Evolutionary conservation across 306 rosid genomes (phyloP).

Genomic region (Begonia peltatifolia): DNA sequence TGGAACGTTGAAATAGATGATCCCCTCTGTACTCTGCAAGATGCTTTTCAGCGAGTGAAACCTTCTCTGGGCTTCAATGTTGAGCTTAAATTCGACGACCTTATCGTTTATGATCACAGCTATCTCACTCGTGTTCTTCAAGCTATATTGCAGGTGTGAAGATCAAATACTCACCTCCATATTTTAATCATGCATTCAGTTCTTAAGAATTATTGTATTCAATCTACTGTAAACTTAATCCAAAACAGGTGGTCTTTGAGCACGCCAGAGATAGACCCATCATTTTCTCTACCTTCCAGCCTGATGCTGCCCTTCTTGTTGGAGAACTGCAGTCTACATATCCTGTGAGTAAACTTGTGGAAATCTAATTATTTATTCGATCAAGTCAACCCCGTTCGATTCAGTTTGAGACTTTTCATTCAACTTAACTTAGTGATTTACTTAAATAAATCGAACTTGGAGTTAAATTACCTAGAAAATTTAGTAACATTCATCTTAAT

Average conservation of each 20-base stretch:
- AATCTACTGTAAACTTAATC: not conserved
- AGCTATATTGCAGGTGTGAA: conserved; percentile 29
- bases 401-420: too few species aligned
- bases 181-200: not conserved
- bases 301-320: conserved; percentile 55
- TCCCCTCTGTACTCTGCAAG: conserved; percentile 55
- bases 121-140: conserved; percentile 38
- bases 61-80: conserved; percentile 55
- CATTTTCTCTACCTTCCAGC: conserved; percentile 62
- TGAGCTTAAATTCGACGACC: conserved; percentile 73
- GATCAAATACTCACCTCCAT: not conserved
- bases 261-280: conserved; percentile 49
- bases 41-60: conserved; percentile 39
- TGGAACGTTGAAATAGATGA: conserved; percentile 78
- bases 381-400: not conserved
- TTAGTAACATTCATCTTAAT: too few species aligned
- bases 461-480: too few species aligned
- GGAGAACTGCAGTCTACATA: conserved; percentile 40
- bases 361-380: not conserved
- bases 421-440: too few species aligned
- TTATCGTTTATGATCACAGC: conserved; percentile 31
- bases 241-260: conserved; percentile 38
- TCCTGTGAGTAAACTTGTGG: conserved; percentile 33
- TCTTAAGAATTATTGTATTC: not conserved
- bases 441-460: too few species aligned